Base-by-base conservation (phyloP, 106 monocot genomes). In the Acorus gramineus region DNA sequence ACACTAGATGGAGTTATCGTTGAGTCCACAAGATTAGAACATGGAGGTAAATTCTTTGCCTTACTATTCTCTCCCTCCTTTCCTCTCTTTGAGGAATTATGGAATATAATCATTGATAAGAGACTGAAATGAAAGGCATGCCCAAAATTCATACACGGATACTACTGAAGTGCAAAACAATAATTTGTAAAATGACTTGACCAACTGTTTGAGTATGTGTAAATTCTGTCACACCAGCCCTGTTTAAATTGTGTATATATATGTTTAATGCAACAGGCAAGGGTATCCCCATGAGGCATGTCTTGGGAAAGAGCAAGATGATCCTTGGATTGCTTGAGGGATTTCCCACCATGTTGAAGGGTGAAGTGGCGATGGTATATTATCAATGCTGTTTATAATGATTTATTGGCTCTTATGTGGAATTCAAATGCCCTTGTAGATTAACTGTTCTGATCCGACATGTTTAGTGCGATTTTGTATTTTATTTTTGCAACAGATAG, bases 291-390 rank as follows among this genome's bases (percentile, higher is more conserved):
- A 68, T 69, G 47, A 87, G 90, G 65, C 72, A 83, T 73, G 69
- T 96, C 47, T 49, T 91, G 50, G 96, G 96, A 50, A 96, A 85
- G 72, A 96, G 90, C 80, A 85, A 91, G 49, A 91, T 91, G 85
- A 67, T 96, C 53, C 82, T 96, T 68, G 90, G 96, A 56, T 68
- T 96, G 63, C 63, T 46, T 72, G 90, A 96, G 83, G 96, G 90
- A 60, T 74, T 96, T 78, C 82, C 87, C 10, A 91, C 90, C 6
- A 96, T 96, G 90, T 48, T 83, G 46, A 91, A 79, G 74, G 79
- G 82, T 63, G 96, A 96, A 87, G 69, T 91, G 7, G 90, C 96
- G 50, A 81, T 96, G 90, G 96, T 96, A 90, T 14, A 57, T 62
- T 64, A 42, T 68, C 46, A 56, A 11, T 50, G 11, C 10, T 74